phyloP scores from a whole-genome alignment of 1,284 basidiomycete species.

The Fomitopsis pinicola region DNA sequence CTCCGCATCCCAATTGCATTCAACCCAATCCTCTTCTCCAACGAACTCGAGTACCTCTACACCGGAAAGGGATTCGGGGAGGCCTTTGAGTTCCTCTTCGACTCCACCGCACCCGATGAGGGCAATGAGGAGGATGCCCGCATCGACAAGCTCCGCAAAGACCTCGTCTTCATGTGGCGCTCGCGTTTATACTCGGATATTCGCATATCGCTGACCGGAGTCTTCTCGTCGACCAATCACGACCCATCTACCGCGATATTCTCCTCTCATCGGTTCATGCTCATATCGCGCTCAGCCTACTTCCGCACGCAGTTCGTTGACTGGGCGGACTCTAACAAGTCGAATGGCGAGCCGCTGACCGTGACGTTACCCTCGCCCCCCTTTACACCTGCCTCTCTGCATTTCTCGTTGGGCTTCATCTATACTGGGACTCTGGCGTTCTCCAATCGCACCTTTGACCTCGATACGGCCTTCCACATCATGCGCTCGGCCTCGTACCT shows the following conservation, averaged over 20 bases:
- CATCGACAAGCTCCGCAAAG: constrained; percentile 86
- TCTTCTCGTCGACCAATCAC: constrained; percentile 55
- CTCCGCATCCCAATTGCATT: constrained; percentile 63
- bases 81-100: constrained; percentile 88
- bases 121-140: constrained; percentile 63
- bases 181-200: constrained; percentile 90
- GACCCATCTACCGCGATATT: constrained; percentile 78
- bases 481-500: constrained; percentile 84
- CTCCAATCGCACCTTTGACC: constrained; percentile 89
- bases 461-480: constrained; percentile 88
- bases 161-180: constrained; percentile 95
- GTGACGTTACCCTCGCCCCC: constrained; percentile 85
- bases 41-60: constrained; percentile 88
- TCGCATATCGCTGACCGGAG: constrained; percentile 70
- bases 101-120: constrained; percentile 54
- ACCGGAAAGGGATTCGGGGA: constrained; percentile 85
- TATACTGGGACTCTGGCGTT: constrained; percentile 94
- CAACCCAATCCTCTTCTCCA: constrained; percentile 73
- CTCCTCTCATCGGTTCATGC: constrained; percentile 89
- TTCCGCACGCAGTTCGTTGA: constrained; percentile 72
- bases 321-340: constrained; percentile 41
- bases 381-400: constrained; percentile 91
- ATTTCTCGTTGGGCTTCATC: constrained; percentile 92
- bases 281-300: constrained; percentile 86
- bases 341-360: constrained; percentile 44